phyloP scores from a whole-genome alignment of 2,329 filamentous ascomycete genomes.

The Pyricularia grisea region DNA sequence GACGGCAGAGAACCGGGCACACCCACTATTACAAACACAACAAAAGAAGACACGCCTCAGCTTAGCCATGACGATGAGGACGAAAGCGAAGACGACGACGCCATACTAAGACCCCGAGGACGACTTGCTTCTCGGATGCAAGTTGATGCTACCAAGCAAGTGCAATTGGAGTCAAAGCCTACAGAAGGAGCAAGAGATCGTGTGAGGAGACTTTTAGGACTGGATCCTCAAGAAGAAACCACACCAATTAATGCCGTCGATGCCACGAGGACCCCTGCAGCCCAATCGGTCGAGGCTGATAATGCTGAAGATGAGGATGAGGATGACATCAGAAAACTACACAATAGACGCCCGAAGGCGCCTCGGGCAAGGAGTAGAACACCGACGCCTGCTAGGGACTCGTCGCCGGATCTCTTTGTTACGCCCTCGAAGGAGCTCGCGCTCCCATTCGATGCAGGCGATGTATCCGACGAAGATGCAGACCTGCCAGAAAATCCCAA shows the following conservation, averaged over 20 bases:
- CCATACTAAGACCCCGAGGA: conserved; percentile 47
- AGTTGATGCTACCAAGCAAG: conserved; percentile 16
- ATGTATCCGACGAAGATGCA: conserved; percentile 31
- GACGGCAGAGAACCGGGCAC: conserved; percentile 6
- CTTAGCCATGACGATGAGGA: conserved; percentile 11
- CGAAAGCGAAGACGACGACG: conserved; percentile 36
- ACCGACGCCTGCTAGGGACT: conserved; percentile 19
- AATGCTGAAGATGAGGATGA: conserved; percentile 16
- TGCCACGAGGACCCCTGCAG: not conserved
- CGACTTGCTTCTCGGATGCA: conserved; percentile 57
- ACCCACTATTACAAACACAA: not conserved
- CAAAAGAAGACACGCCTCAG: not conserved
- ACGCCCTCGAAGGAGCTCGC: conserved; percentile 29
- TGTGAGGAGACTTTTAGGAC: conserved; percentile 29
- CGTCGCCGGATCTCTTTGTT: conserved; percentile 48
- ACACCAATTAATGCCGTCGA: conserved; percentile 8
- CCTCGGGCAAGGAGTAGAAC: conserved; percentile 12
- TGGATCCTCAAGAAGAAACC: conserved; percentile 15
- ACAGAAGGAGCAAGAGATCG: conserved; percentile 28
- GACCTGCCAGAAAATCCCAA: conserved; percentile 33
- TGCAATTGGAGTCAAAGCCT: conserved; percentile 12
- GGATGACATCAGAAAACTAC: conserved; percentile 17
- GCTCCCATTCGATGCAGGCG: not conserved
- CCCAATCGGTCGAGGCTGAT: conserved; percentile 3
- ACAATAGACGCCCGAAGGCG: conserved; percentile 12